A percentile compares a stretch with the other conserved stretches of the same genome.
These are phyloP conservation scores for Thuja plicata DNA, from an alignment of 83 land plant species.

Conservation along the genomic window DNA sequence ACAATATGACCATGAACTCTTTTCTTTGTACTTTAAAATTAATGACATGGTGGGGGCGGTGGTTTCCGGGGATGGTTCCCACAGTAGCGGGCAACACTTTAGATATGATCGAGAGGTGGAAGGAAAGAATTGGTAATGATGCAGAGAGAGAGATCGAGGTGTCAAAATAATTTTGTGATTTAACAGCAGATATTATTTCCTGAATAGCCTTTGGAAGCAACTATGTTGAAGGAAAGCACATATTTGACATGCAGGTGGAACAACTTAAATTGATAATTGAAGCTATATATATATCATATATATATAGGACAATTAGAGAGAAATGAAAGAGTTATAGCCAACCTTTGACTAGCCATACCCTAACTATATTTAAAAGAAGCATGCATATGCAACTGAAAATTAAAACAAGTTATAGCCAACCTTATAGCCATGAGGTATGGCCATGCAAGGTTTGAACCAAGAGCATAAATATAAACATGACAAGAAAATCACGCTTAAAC, in stretches of 20 bases:
- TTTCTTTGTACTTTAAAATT: neutral
- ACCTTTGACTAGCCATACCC: too few species aligned
- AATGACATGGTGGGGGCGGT: neutral
- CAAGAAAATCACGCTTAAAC: too few species aligned
- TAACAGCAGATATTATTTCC: slow-evolving; percentile 61
- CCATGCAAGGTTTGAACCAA: too few species aligned
- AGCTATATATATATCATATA: too few species aligned
- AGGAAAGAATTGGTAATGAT: slow-evolving; percentile 10
- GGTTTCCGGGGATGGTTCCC: slow-evolving; percentile 40
- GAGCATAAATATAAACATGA: too few species aligned
- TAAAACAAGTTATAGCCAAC: too few species aligned
- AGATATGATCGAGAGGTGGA: slow-evolving; percentile 47
- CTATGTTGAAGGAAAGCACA: slow-evolving; percentile 53
- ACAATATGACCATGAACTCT: neutral
- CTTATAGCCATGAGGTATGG: too few species aligned
- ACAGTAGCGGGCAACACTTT: slow-evolving; percentile 26
- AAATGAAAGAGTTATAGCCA: too few species aligned
- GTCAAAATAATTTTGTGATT: slow-evolving; percentile 40
- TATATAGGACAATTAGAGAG: too few species aligned
- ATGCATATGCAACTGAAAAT: too few species aligned
- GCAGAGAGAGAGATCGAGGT: slow-evolving; percentile 33
- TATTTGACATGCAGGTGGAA: slow-evolving; percentile 44
- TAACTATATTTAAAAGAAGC: too few species aligned
- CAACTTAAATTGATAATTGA: slow-evolving; percentile 18
- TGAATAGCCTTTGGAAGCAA: slow-evolving; percentile 66